These are phyloP conservation scores for Colletotrichum echinochloae DNA, from an alignment of 2,329 filamentous ascomycete species.

Conservation along the genomic window DNA sequence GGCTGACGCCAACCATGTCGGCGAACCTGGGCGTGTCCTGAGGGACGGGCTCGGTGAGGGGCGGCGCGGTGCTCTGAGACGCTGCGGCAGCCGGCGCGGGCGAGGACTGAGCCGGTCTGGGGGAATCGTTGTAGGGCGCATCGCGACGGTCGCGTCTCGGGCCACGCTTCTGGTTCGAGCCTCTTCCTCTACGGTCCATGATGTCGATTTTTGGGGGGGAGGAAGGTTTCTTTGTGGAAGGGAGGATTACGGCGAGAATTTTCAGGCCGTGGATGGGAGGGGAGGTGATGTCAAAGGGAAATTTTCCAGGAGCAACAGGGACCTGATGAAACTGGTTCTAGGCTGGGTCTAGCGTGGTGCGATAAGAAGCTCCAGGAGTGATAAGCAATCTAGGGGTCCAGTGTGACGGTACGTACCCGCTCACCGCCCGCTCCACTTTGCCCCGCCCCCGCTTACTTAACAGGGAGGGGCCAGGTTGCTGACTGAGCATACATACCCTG, in stretches of 20 bases:
- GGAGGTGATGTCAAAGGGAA: slow-evolving; percentile 28
- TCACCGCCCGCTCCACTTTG: slow-evolving; percentile 23
- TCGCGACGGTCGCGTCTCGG: slow-evolving; percentile 25
- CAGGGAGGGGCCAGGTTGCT: neutral
- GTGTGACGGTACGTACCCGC: neutral
- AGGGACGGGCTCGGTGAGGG: slow-evolving; percentile 54
- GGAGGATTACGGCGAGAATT: slow-evolving; percentile 2
- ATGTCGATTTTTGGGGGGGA: neutral
- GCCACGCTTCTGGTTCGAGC: slow-evolving; percentile 16
- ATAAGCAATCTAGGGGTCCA: slow-evolving; percentile 29
- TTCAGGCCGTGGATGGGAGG: slow-evolving; percentile 9
- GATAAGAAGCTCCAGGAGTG: slow-evolving; percentile 21
- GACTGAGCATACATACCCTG: too few species aligned
- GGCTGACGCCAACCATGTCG: slow-evolving; percentile 59
- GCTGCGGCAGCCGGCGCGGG: slow-evolving; percentile 6
- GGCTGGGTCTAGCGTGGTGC: slow-evolving; percentile 12
- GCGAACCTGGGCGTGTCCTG: slow-evolving; percentile 60
- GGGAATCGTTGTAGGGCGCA: slow-evolving; percentile 11
- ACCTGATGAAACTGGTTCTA: slow-evolving; percentile 27
- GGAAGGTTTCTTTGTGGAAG: neutral
- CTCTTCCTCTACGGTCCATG: slow-evolving; percentile 38
- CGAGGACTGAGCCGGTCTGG: slow-evolving; percentile 9
- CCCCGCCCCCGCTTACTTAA: slow-evolving; percentile 17
- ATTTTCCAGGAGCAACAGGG: slow-evolving; percentile 29
- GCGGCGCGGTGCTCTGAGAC: slow-evolving; percentile 45